Conservation (phyloP, 352 stramenopile species). For the Globisporangium mamillatum region DNA sequence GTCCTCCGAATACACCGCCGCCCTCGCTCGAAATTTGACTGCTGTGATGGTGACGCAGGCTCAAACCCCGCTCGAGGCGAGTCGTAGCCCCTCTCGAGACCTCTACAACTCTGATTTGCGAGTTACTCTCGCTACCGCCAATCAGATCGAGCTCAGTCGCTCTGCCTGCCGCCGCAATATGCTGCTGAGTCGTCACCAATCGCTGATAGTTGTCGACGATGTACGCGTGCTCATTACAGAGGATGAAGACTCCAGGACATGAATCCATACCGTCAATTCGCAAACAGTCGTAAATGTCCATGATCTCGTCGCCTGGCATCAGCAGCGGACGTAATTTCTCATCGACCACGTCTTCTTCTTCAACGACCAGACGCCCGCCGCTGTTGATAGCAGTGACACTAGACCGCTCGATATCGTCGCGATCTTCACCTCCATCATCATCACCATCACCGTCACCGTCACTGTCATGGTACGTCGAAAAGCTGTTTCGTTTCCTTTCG, state of each 20-base stretch:
- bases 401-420: constrained; percentile 10
- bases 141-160: neutral
- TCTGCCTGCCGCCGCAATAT: neutral
- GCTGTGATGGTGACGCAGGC: constrained; percentile 24
- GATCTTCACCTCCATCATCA: constrained; percentile 19
- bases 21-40: constrained; percentile 9
- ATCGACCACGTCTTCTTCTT: constrained; percentile 38
- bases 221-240: constrained; percentile 67
- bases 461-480: constrained; percentile 14
- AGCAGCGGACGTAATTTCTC: constrained; percentile 67
- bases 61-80: constrained; percentile 52
- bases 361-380: constrained; percentile 14
- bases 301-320: constrained; percentile 63
- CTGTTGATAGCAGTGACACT: constrained; percentile 1
- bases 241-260: constrained; percentile 63
- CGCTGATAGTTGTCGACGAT: constrained; percentile 75
- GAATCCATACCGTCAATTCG: constrained; percentile 79
- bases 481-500: constrained; percentile 3
- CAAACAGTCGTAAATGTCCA: constrained; percentile 65
- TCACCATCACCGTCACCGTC: constrained; percentile 16
- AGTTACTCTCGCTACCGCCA: neutral
- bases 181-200: constrained; percentile 10
- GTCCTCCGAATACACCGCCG: neutral
- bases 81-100: constrained; percentile 46
- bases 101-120: constrained; percentile 38